phyloP scores from a whole-genome alignment of 345 rosid species.

The Mercurialis annua region DNA sequence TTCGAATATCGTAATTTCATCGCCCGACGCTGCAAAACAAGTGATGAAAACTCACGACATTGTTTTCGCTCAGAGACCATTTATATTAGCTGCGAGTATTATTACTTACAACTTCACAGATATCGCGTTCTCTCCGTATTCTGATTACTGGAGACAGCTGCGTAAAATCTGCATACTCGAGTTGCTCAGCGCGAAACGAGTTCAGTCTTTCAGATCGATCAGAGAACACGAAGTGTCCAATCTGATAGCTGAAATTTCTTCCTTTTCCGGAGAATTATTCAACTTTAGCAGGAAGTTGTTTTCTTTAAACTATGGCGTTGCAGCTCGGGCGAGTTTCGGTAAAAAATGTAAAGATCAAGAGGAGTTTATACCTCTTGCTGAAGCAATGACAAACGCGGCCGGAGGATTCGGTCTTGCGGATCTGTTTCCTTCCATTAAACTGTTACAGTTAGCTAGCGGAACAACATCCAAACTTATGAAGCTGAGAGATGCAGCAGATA shows the following conservation, averaged over 20 bases:
- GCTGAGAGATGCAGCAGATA: neutral
- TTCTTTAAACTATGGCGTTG: neutral
- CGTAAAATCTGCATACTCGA: conserved; percentile 16
- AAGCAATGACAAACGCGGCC: neutral
- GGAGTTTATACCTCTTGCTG: neutral
- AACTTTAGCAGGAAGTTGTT: conserved; percentile 21
- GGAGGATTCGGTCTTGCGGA: neutral
- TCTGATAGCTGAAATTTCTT: neutral
- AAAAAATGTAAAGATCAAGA: conserved; percentile 21
- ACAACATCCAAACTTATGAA: neutral
- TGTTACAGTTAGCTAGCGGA: neutral
- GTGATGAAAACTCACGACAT: conserved; percentile 30
- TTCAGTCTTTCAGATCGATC: conserved; percentile 16
- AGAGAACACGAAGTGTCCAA: conserved; percentile 20
- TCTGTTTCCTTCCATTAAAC: conserved; percentile 6
- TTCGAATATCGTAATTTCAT: conserved; percentile 22
- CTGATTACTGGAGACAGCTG: conserved; percentile 23
- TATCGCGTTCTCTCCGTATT: conserved; percentile 22
- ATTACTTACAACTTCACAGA: neutral
- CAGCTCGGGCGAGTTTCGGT: no score
- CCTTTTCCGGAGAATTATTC: neutral
- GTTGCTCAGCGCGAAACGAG: conserved; percentile 15
- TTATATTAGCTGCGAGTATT: neutral
- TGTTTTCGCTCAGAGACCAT: conserved; percentile 24
- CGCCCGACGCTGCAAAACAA: conserved; percentile 19